These are phyloP conservation scores for Heteromeles arbutifolia DNA, from an alignment of 306 rosid species.

Conservation along the genomic window DNA sequence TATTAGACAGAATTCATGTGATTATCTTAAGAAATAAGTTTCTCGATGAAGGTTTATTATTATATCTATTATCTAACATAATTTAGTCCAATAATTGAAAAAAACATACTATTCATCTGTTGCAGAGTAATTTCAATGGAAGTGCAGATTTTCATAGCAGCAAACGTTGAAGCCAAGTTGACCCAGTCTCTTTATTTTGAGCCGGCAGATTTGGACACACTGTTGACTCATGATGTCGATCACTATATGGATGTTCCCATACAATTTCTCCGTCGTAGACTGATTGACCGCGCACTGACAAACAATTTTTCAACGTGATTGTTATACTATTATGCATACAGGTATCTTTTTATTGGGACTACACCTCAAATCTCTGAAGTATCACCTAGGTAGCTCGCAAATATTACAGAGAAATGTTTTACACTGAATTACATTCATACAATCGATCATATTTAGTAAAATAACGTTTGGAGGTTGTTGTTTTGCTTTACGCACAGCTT, in stretches of 20 bases:
- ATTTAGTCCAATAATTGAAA: neutral
- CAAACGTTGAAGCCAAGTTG: neutral
- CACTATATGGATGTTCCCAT: neutral
- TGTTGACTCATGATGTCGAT: neutral
- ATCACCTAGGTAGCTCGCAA: neutral
- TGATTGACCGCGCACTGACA: neutral
- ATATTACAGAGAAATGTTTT: too few relatives aligned
- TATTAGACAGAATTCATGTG: neutral
- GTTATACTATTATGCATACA: too few relatives aligned
- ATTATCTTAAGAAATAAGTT: neutral
- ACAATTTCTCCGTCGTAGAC: too few relatives aligned
- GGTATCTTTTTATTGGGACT: neutral
- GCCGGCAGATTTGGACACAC: neutral
- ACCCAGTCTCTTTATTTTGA: neutral
- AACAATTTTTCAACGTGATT: too few relatives aligned
- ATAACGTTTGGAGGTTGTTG: too few relatives aligned
- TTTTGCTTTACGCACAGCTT: neutral
- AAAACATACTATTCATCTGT: neutral
- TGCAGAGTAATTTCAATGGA: neutral
- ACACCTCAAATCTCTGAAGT: neutral
- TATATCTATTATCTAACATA: too few relatives aligned
- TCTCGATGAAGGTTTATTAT: too few relatives aligned
- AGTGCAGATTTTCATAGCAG: neutral
- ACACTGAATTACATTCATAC: too few relatives aligned
- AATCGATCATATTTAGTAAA: accelerated